Evolutionary conservation across 2,329 filamentous ascomycete genomes (phyloP).

Genomic region (Penicillium sp.): DNA sequence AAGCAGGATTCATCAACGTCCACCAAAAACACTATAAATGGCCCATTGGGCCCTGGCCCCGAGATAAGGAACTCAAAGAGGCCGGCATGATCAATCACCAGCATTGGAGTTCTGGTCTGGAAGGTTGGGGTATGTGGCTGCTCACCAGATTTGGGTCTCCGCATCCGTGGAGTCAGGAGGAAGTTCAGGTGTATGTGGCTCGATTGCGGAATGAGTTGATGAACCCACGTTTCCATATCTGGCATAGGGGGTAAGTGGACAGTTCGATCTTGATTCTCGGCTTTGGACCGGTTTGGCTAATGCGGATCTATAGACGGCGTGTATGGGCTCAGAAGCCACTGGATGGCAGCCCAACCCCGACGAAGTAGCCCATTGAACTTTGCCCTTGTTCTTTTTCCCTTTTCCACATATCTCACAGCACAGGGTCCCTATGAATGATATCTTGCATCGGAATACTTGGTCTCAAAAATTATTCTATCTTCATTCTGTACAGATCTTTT

Average conservation of each 20-base stretch:
- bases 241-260: slow-evolving; percentile 25
- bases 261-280: not conserved
- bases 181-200: slow-evolving; percentile 28
- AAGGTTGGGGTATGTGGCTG: slow-evolving; percentile 35
- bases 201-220: slow-evolving; percentile 26
- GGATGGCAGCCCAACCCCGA: slow-evolving; percentile 3
- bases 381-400: not conserved
- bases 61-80: slow-evolving; percentile 34
- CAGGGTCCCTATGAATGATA: not conserved
- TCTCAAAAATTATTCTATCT: not conserved
- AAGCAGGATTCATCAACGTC: slow-evolving; percentile 39
- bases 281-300: not conserved
- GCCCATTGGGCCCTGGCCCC: slow-evolving; percentile 38
- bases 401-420: not conserved
- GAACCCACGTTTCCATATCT: slow-evolving; percentile 24
- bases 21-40: slow-evolving; percentile 34
- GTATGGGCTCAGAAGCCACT: slow-evolving; percentile 26
- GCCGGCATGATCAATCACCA: slow-evolving; percentile 46
- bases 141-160: slow-evolving; percentile 31
- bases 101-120: slow-evolving; percentile 35
- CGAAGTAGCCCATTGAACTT: slow-evolving; percentile 1
- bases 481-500: not conserved
- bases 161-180: slow-evolving; percentile 22
- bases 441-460: not conserved
- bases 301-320: slow-evolving; percentile 15